Evolutionary conservation across 352 stramenopile genomes (phyloP).

Genomic region (Globisporangium cylindrosporum): DNA sequence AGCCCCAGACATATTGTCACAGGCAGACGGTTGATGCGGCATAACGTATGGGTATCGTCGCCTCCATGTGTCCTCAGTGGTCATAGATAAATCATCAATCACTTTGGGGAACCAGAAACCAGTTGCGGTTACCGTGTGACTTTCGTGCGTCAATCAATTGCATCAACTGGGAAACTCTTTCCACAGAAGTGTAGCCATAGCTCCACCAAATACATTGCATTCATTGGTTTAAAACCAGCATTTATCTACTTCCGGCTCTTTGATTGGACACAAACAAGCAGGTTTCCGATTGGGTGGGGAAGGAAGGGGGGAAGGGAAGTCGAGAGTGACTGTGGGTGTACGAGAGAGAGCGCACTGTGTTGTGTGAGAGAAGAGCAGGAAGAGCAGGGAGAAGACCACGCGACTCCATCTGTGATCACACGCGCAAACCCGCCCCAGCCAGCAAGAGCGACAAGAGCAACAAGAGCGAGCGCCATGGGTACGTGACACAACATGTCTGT

Average conservation of each 20-base stretch:
- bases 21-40: background rate
- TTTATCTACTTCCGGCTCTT: background rate
- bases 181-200: constrained; percentile 3
- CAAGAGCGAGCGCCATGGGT: constrained; percentile 1
- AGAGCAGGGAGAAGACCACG: background rate
- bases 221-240: background rate
- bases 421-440: background rate
- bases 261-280: background rate
- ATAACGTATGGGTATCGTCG: background rate
- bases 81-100: background rate
- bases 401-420: background rate
- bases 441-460: background rate
- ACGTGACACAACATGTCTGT: background rate
- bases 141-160: background rate
- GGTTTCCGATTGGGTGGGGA: background rate
- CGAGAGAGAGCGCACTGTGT: background rate
- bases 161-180: background rate
- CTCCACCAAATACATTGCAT: background rate
- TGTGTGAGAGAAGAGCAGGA: constrained; percentile 3
- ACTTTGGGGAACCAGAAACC: background rate
- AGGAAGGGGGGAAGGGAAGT: background rate
- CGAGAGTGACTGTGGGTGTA: constrained; percentile 9
- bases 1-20: background rate
- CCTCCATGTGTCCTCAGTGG: background rate
- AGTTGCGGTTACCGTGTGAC: background rate